Evolutionary conservation across 257 asterid genomes (phyloP).

Genomic region (Ophiorrhiza pumila): DNA sequence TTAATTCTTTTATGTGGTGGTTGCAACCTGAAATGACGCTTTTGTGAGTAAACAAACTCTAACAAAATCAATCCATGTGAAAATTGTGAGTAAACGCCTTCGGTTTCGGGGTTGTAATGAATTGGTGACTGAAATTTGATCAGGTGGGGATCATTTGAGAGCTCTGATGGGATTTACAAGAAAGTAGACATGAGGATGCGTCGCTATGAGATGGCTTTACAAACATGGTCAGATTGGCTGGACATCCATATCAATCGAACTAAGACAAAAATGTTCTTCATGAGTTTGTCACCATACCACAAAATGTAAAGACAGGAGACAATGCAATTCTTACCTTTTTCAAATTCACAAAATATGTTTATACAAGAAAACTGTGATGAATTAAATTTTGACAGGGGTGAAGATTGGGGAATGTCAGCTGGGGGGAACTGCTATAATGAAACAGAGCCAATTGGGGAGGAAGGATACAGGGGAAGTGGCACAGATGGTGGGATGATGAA

Average conservation of each 20-base stretch:
- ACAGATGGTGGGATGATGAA: slow-evolving; percentile 26
- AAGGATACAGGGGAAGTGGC: slow-evolving; percentile 27
- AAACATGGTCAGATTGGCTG: slow-evolving; percentile 60
- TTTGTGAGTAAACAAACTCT: slow-evolving; percentile 29
- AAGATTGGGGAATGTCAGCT: slow-evolving; percentile 30
- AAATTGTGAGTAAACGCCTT: neutral
- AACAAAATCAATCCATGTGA: neutral
- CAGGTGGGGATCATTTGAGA: slow-evolving; percentile 53
- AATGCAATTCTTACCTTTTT: no score
- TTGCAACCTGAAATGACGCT: slow-evolving; percentile 31
- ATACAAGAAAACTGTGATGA: neutral
- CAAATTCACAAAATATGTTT: no score
- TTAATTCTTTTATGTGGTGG: slow-evolving; percentile 53
- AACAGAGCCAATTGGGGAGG: slow-evolving; percentile 27
- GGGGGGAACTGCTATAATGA: slow-evolving; percentile 38
- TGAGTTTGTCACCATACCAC: slow-evolving; percentile 47
- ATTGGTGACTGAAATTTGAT: neutral
- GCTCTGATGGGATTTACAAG: slow-evolving; percentile 32
- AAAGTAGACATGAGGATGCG: slow-evolving; percentile 28
- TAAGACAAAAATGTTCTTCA: slow-evolving; percentile 44
- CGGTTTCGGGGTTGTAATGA: no score
- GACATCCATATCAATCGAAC: slow-evolving; percentile 36
- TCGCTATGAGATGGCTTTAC: slow-evolving; percentile 41
- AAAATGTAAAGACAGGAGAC: slow-evolving; percentile 30
- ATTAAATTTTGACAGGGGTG: slow-evolving; percentile 16